Evolutionary conservation across 805 yeast genomes (phyloP).

Genomic region (Nakazawaea ishiwadae): DNA sequence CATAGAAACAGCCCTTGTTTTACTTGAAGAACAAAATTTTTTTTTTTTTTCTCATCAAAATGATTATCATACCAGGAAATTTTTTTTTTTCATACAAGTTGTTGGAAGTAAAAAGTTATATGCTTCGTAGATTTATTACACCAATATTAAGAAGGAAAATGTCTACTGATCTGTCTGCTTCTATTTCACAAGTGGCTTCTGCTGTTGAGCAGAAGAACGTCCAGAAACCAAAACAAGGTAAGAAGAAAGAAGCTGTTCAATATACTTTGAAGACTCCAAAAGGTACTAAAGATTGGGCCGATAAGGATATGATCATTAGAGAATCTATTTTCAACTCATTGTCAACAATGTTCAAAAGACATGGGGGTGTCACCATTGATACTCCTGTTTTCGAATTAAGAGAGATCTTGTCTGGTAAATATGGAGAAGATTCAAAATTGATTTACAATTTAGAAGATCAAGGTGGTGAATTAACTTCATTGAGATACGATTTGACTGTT

Average conservation of each 20-base stretch:
- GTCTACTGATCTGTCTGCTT: constrained; percentile 6
- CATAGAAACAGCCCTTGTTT: too few species aligned
- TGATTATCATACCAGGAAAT: too few species aligned
- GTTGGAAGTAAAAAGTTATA: too few species aligned
- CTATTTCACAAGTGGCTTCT: not conserved
- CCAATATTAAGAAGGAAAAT: constrained; percentile 1
- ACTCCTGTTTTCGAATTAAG: constrained; percentile 97
- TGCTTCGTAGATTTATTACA: constrained; percentile 10
- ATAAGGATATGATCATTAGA: constrained; percentile 93
- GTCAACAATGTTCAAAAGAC: constrained; percentile 78
- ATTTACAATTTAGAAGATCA: constrained; percentile 96
- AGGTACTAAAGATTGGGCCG: constrained; percentile 99
- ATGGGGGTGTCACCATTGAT: constrained; percentile 97
- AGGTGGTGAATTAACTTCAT: constrained; percentile 95
- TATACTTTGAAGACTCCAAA: constrained; percentile 91
- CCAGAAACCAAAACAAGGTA: constrained; percentile 25
- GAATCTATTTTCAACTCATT: constrained; percentile 78
- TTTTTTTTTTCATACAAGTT: too few species aligned
- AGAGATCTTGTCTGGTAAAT: constrained; percentile 93
- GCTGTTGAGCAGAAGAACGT: not conserved
- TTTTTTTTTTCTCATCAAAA: too few species aligned
- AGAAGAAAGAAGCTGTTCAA: constrained; percentile 40
- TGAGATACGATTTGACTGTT: constrained; percentile 95
- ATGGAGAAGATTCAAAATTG: constrained; percentile 97
- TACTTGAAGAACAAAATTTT: too few species aligned